Evolutionary conservation across 2,329 filamentous ascomycete species (phyloP).

Genomic region (Aureobasidium sp.): DNA sequence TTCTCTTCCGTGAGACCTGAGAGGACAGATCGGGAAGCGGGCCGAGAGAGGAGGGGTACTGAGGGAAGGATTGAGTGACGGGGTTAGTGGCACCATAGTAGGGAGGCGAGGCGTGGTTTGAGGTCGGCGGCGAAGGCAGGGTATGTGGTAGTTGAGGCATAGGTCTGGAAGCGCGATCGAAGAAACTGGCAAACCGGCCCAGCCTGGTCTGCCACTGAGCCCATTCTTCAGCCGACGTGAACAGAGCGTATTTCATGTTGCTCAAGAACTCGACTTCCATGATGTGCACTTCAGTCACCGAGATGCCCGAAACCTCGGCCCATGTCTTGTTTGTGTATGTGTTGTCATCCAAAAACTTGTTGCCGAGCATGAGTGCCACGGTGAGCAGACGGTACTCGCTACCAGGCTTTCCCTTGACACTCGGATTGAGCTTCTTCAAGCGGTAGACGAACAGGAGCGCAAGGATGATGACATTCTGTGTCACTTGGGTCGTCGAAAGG

Average conservation of each 20-base stretch:
- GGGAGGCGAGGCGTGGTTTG: constrained; percentile 44
- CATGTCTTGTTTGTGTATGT: constrained; percentile 99
- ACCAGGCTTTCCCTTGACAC: constrained; percentile 80
- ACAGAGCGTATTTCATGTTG: constrained; percentile 92
- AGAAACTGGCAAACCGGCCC: constrained; percentile 73
- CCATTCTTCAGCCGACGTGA: constrained; percentile 83
- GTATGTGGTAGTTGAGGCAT: constrained; percentile 33
- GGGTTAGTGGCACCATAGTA: constrained; percentile 24
- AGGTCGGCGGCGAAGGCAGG: constrained; percentile 44
- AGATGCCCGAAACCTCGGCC: constrained; percentile 94
- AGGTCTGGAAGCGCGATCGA: constrained; percentile 54
- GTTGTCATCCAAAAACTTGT: constrained; percentile 98
- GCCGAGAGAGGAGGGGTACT: constrained; percentile 35
- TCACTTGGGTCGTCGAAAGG: constrained; percentile 88
- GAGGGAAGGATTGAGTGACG: constrained; percentile 25
- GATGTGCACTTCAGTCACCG: constrained; percentile 89
- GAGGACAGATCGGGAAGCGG: constrained; percentile 32
- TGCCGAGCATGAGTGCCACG: constrained; percentile 93
- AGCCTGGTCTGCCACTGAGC: constrained; percentile 76
- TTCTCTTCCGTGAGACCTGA: constrained; percentile 44
- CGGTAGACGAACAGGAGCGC: constrained; percentile 89
- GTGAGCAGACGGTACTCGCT: constrained; percentile 92
- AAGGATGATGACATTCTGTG: constrained; percentile 86
- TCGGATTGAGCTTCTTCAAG: constrained; percentile 81
- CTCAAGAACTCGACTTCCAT: constrained; percentile 99